A percentile compares a stretch with the other conserved stretches of the same genome.
These are phyloP conservation scores for Phytophthora colocasiae DNA, from an alignment of 352 stramenopile genomes.

Conservation along the genomic window DNA sequence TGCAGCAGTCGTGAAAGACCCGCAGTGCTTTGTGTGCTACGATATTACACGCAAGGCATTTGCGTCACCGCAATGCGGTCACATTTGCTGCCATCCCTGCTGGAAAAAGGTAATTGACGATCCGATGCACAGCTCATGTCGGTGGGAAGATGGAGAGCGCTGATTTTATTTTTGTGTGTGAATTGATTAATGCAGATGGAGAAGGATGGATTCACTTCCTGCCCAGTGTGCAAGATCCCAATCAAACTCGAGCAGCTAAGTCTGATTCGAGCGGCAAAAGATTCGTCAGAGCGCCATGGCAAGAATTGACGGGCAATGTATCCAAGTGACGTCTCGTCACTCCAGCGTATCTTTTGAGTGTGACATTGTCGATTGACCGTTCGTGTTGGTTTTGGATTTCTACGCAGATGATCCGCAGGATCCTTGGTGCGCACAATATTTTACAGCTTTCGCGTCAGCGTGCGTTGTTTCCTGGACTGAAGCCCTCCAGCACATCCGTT, in stretches of 20 bases:
- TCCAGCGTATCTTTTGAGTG: constrained; percentile 26
- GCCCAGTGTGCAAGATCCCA: constrained; percentile 77
- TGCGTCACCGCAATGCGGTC: constrained; percentile 73
- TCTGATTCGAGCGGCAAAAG: constrained; percentile 73
- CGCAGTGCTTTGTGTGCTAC: constrained; percentile 88
- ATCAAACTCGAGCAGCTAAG: constrained; percentile 76
- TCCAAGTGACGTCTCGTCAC: constrained; percentile 34
- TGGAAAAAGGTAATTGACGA: constrained; percentile 79
- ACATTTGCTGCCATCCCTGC: constrained; percentile 85
- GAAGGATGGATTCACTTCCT: constrained; percentile 75
- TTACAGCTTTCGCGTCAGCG: background rate
- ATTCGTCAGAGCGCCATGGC: constrained; percentile 18
- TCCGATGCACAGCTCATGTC: constrained; percentile 11
- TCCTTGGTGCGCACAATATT: no score
- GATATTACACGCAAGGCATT: constrained; percentile 82
- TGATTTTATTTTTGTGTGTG: constrained; percentile 27
- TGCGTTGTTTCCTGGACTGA: constrained; percentile 5
- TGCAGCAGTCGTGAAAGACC: constrained; percentile 71
- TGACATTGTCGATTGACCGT: constrained; percentile 41
- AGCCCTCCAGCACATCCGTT: constrained; percentile 24
- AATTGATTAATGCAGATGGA: constrained; percentile 64
- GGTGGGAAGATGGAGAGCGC: constrained; percentile 21
- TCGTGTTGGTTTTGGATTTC: constrained; percentile 37
- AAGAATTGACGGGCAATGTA: constrained; percentile 23
- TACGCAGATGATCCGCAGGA: constrained; percentile 13